These are phyloP conservation scores for Penicillium steckii DNA, from an alignment of 495 filamentous ascomycete species.

Conservation along the genomic window DNA sequence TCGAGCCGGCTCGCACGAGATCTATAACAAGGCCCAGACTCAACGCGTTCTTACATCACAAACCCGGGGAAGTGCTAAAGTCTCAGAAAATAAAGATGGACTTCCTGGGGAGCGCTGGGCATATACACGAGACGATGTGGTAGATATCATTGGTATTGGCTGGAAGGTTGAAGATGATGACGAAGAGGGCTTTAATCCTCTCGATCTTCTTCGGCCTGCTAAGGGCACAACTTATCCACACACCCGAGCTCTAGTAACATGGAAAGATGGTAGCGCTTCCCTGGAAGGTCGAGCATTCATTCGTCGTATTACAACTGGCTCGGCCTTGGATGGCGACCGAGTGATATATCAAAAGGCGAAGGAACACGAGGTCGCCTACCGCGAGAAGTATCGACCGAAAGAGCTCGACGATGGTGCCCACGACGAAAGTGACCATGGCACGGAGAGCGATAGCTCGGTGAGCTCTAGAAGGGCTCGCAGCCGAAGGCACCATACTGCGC, in stretches of 20 bases:
- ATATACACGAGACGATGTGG: conserved; percentile 16
- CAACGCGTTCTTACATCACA: conserved; percentile 9
- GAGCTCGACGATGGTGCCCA: conserved; percentile 4
- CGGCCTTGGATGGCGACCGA: conserved; percentile 12
- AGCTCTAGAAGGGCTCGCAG: not conserved
- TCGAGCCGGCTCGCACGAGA: conserved; percentile 17
- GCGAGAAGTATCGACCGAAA: conserved; percentile 1
- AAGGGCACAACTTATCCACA: conserved; percentile 17
- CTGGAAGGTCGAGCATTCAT: conserved; percentile 22
- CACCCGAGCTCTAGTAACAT: conserved; percentile 21
- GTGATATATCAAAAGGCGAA: conserved; percentile 24
- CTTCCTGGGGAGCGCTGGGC: conserved; percentile 15
- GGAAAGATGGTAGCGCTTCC: conserved; percentile 18
- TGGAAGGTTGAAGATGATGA: conserved; percentile 26
- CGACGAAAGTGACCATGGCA: conserved; percentile 2
- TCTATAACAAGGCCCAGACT: conserved; percentile 10
- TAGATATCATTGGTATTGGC: conserved; percentile 17
- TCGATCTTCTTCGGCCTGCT: conserved; percentile 4
- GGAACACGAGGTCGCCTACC: conserved; percentile 14
- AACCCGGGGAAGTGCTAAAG: conserved; percentile 14
- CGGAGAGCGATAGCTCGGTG: not conserved
- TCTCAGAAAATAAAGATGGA: conserved; percentile 1
- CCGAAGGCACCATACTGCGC: not conserved
- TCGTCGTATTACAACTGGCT: conserved; percentile 16
- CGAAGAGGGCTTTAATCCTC: conserved; percentile 11